These are phyloP conservation scores for Rubia yunnanensis DNA, from an alignment of 257 asterid genomes.

Conservation along the genomic window DNA sequence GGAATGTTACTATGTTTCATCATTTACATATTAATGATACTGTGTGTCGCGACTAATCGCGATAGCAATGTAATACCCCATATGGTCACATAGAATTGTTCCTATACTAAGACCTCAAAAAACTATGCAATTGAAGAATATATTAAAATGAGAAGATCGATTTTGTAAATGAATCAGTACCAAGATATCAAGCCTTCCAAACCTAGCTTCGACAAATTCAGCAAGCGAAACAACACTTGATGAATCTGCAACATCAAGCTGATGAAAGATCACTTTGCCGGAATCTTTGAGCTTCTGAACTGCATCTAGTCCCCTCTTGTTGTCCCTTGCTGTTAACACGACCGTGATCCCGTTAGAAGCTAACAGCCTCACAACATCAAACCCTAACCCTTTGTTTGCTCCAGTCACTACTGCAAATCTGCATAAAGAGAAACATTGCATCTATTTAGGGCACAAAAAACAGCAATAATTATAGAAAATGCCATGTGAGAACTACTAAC, in stretches of 20 bases:
- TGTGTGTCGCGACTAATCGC: too few species aligned
- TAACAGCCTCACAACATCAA: slow-evolving; percentile 31
- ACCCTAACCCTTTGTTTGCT: slow-evolving; percentile 41
- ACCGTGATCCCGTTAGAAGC: slow-evolving; percentile 37
- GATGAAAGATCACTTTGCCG: slow-evolving; percentile 33
- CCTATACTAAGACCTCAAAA: too few species aligned
- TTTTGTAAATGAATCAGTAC: slow-evolving; percentile 9
- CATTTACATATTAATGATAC: too few species aligned
- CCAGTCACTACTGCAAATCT: slow-evolving; percentile 48
- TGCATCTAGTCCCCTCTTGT: slow-evolving; percentile 35
- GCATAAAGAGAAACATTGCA: not conserved
- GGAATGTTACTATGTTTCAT: too few species aligned
- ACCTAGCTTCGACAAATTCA: slow-evolving; percentile 25
- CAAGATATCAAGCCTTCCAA: slow-evolving; percentile 46
- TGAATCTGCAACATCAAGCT: slow-evolving; percentile 37
- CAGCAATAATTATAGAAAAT: not conserved
- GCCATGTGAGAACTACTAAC: not conserved
- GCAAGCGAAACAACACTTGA: slow-evolving; percentile 27
- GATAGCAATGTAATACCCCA: too few species aligned
- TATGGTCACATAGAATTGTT: too few species aligned
- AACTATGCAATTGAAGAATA: not conserved
- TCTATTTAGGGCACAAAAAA: not conserved
- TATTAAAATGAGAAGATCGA: not conserved
- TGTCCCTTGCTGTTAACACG: slow-evolving; percentile 37
- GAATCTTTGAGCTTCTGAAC: slow-evolving; percentile 20